A percentile compares a stretch with the other conserved stretches of the same genome.
Evolutionary conservation across 768 basidiomycete genomes (phyloP).

Genomic region (Suillus weaverae): DNA sequence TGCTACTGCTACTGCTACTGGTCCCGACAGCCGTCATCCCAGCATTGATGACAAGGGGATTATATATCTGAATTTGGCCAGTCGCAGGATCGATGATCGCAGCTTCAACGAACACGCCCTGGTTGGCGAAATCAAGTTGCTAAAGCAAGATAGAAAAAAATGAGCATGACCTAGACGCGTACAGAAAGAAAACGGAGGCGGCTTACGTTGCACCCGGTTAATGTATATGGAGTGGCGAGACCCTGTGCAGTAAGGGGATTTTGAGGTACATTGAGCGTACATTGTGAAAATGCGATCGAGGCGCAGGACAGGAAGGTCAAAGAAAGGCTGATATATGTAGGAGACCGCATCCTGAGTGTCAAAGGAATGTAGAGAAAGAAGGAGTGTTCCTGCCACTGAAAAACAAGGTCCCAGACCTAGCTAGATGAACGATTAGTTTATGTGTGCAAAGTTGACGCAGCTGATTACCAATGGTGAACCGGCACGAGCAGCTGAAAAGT

Average conservation of each 20-base stretch:
- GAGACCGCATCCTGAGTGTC: slow-evolving; percentile 14
- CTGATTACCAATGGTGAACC: not conserved
- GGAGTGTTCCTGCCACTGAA: slow-evolving; percentile 23
- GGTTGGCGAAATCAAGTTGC: slow-evolving; percentile 29
- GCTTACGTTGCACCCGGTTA: slow-evolving; percentile 30
- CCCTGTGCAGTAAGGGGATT: slow-evolving; percentile 26
- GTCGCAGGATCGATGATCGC: slow-evolving; percentile 31
- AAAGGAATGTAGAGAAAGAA: slow-evolving; percentile 1
- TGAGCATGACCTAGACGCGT: not conserved
- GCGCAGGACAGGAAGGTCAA: slow-evolving; percentile 17
- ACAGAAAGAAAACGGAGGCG: not conserved
- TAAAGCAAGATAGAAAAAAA: not conserved
- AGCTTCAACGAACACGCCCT: slow-evolving; percentile 27
- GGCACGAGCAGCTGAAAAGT: not conserved
- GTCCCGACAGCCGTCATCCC: slow-evolving; percentile 24
- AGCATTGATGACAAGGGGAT: slow-evolving; percentile 29
- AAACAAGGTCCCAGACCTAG: slow-evolving; percentile 27
- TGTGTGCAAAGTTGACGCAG: not conserved
- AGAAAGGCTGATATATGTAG: slow-evolving; percentile 12
- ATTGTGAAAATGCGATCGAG: slow-evolving; percentile 22
- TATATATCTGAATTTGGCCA: slow-evolving; percentile 27
- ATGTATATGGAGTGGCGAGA: slow-evolving; percentile 26
- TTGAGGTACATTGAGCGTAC: slow-evolving; percentile 21
- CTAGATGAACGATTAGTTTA: not conserved
- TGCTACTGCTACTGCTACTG: not conserved